Evolutionary conservation across 768 basidiomycete species (phyloP).

Genomic region (Serendipita sp.): DNA sequence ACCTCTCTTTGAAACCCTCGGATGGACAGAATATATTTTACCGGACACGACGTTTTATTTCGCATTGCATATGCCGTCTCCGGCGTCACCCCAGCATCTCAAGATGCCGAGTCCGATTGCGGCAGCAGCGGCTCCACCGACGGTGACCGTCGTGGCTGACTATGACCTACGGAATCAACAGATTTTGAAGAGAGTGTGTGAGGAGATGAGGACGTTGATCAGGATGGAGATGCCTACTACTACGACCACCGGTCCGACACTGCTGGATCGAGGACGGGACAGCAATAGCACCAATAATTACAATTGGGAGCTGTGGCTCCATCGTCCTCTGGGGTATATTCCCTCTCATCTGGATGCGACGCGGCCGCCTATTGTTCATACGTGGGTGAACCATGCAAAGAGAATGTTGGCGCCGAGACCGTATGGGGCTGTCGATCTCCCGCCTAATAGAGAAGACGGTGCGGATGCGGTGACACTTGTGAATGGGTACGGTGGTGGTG

Average conservation of each 20-base stretch:
- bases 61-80: constrained; percentile 17
- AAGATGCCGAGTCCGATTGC: constrained; percentile 32
- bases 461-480: not conserved
- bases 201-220: not conserved
- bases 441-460: not conserved
- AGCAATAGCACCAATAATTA: not conserved
- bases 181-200: constrained; percentile 22
- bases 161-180: constrained; percentile 42
- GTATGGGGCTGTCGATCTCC: not conserved
- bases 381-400: constrained; percentile 1
- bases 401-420: not conserved
- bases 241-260: not conserved
- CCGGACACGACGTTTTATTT: constrained; percentile 62
- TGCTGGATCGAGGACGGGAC: not conserved
- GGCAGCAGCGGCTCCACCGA: constrained; percentile 16
- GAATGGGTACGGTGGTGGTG: not conserved
- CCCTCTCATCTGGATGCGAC: not conserved
- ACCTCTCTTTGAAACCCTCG: constrained; percentile 24
- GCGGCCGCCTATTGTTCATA: constrained; percentile 2
- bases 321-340: not conserved
- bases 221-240: not conserved
- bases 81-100: not conserved
- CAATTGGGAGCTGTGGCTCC: constrained; percentile 6
- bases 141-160: constrained; percentile 40
- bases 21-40: constrained; percentile 64